Conservation (phyloP, 2,329 filamentous ascomycete genomes). For the Exophiala bonariae region DNA sequence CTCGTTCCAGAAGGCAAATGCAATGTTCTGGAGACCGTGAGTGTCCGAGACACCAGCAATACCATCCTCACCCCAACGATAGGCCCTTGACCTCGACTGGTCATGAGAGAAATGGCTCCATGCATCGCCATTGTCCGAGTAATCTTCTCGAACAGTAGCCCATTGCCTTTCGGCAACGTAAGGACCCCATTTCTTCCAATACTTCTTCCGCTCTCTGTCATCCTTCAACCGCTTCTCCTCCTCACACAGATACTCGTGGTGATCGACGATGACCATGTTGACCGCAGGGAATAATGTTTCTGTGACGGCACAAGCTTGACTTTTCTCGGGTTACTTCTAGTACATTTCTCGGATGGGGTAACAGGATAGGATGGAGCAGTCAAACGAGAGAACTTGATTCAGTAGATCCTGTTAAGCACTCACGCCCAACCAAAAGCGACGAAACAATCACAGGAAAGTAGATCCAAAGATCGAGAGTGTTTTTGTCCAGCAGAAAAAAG, state of each 20-base stretch:
- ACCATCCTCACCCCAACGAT: slow-evolving; percentile 94
- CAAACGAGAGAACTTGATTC: no score
- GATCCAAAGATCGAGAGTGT: no score
- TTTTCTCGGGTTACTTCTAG: no score
- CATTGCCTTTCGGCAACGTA: slow-evolving; percentile 94
- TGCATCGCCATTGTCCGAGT: slow-evolving; percentile 84
- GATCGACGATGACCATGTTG: slow-evolving; percentile 84
- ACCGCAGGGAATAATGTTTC: not conserved
- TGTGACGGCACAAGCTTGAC: no score
- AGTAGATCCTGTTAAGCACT: no score
- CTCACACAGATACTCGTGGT: slow-evolving; percentile 80
- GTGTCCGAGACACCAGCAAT: slow-evolving; percentile 95
- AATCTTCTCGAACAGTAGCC: slow-evolving; percentile 90
- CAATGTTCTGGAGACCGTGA: slow-evolving; percentile 87
- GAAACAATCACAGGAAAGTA: no score
- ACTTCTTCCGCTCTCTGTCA: slow-evolving; percentile 78
- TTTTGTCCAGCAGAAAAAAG: no score
- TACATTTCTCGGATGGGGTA: not conserved
- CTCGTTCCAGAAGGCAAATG: slow-evolving; percentile 97
- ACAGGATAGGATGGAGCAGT: no score
- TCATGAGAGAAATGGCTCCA: slow-evolving; percentile 98
- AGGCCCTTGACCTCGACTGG: slow-evolving; percentile 82
- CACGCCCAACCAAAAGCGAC: no score
- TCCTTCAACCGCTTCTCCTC: slow-evolving; percentile 89
- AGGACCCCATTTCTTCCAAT: slow-evolving; percentile 98